Evolutionary conservation across 176 grass and related monocot species (phyloP).

Genomic region (Lolium perenne): DNA sequence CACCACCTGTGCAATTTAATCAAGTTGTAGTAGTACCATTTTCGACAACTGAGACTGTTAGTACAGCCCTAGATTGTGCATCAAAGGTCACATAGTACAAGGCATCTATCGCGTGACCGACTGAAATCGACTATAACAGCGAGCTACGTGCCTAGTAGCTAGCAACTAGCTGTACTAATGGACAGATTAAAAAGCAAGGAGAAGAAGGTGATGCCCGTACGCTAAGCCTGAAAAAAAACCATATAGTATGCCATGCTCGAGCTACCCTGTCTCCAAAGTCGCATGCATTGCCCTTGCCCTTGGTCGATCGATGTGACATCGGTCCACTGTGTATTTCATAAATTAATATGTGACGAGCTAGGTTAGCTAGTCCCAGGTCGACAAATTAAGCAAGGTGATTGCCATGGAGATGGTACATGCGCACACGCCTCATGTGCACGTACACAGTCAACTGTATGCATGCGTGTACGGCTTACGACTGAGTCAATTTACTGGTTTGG

Average conservation of each 20-base stretch:
- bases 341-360: background rate
- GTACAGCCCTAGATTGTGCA: constrained; percentile 8
- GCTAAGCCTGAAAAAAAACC: background rate
- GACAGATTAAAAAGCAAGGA: background rate
- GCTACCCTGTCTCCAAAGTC: background rate
- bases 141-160: background rate
- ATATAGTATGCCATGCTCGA: no score
- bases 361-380: background rate
- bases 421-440: no score
- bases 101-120: background rate
- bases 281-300: background rate
- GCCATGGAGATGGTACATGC: no score
- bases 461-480: no score
- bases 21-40: background rate
- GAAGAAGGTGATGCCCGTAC: background rate
- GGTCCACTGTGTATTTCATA: background rate
- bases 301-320: constrained; percentile 5
- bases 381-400: no score
- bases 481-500: no score
- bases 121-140: background rate
- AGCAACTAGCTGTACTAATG: background rate
- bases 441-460: no score
- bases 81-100: background rate
- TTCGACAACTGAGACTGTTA: constrained; percentile 16
- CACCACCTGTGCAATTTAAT: background rate